Conservation (phyloP, 2,329 filamentous ascomycete species). For the Aphanocladium album region DNA sequence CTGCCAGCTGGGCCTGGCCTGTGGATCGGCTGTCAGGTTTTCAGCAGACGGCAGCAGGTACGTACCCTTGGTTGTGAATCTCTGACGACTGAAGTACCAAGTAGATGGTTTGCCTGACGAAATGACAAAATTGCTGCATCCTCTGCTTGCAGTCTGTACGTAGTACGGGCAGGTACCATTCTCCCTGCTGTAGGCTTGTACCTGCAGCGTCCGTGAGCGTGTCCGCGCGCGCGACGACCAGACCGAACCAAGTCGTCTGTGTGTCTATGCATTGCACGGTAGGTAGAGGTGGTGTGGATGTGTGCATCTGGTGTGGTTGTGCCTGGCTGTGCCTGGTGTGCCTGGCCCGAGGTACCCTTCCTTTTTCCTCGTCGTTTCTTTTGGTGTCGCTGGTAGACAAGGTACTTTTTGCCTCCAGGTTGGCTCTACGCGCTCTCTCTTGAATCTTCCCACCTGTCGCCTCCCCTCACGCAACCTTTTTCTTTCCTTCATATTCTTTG, state of each 20-base stretch:
- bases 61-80: too few relatives aligned
- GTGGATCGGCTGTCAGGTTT: slow-evolving; percentile 2
- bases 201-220: not conserved
- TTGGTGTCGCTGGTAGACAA: not conserved
- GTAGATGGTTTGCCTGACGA: too few relatives aligned
- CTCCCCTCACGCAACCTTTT: not conserved
- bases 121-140: too few relatives aligned
- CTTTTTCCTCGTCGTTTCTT: not conserved
- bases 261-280: too few relatives aligned
- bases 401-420: not conserved
- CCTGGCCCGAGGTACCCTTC: not conserved
- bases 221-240: not conserved
- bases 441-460: not conserved
- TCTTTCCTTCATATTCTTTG: slow-evolving; percentile 11
- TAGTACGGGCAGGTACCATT: not conserved
- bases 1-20: not conserved
- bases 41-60: too few relatives aligned
- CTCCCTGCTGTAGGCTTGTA: not conserved
- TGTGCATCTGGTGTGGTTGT: too few relatives aligned
- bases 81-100: not conserved
- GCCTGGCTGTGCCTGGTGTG: not conserved
- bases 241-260: not conserved
- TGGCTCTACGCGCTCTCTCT: not conserved
- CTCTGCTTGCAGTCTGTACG: too few relatives aligned
- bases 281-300: not conserved